Percentiles rank a stretch among this genome's conserved stretches.
Conservation (phyloP, 1,284 basidiomycete species). For the Malassezia sp. region DNA sequence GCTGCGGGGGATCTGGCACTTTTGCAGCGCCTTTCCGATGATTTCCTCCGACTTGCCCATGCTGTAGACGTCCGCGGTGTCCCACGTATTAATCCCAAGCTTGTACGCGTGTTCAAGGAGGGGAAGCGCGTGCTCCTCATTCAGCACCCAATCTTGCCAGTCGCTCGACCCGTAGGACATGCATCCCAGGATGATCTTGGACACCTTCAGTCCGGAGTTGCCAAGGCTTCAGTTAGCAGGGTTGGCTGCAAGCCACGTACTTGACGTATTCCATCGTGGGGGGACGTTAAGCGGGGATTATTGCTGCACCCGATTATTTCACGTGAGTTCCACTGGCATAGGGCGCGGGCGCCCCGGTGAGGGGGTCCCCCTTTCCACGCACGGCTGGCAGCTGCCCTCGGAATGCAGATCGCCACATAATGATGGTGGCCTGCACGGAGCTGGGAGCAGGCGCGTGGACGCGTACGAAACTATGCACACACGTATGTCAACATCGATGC, state of each 20-base stretch:
- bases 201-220: constrained; percentile 26
- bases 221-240: constrained; percentile 2
- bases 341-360: no score
- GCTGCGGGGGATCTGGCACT: constrained; percentile 59
- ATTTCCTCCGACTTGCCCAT: constrained; percentile 61
- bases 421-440: no score
- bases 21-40: constrained; percentile 66
- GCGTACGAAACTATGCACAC: no score
- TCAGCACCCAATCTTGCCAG: constrained; percentile 53
- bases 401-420: no score
- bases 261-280: constrained; percentile 15
- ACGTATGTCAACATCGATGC: no score
- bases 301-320: no score
- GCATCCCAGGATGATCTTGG: constrained; percentile 52
- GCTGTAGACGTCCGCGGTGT: constrained; percentile 60
- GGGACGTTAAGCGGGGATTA: no score
- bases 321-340: no score
- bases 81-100: constrained; percentile 58
- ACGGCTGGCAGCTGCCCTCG: no score
- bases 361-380: no score
- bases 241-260: not conserved
- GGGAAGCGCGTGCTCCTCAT: constrained; percentile 50
- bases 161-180: constrained; percentile 51
- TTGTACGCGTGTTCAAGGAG: constrained; percentile 17
- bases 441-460: no score